A percentile compares a stretch with the other conserved stretches of the same genome.
These are phyloP conservation scores for Lipomyces anomalus DNA, from an alignment of 805 yeast genomes.

Conservation along the genomic window DNA sequence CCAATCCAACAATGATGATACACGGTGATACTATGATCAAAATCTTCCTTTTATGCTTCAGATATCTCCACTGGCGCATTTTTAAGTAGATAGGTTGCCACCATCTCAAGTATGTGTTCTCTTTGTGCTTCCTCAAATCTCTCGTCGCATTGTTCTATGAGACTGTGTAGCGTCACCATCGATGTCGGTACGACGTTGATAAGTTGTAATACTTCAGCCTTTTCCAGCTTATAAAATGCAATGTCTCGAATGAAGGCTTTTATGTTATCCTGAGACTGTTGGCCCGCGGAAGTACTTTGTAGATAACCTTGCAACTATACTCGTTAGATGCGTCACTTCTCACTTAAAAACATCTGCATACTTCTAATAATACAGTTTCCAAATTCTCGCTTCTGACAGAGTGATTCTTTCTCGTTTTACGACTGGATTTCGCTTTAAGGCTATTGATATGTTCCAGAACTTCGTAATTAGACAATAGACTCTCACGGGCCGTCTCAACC, in stretches of 20 bases:
- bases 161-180: slow-evolving; percentile 68
- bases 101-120: slow-evolving; percentile 50
- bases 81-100: slow-evolving; percentile 49
- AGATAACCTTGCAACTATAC: slow-evolving; percentile 35
- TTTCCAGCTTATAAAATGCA: slow-evolving; percentile 51
- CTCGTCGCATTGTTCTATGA: slow-evolving; percentile 89
- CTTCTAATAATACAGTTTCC: slow-evolving; percentile 28
- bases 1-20: not conserved
- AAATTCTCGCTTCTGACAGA: slow-evolving; percentile 25
- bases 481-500: slow-evolving; percentile 48
- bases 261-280: slow-evolving; percentile 34
- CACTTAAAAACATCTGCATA: slow-evolving; percentile 28
- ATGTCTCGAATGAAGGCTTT: slow-evolving; percentile 42
- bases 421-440: slow-evolving; percentile 35
- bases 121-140: slow-evolving; percentile 68
- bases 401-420: slow-evolving; percentile 25
- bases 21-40: not conserved
- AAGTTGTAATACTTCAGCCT: slow-evolving; percentile 78
- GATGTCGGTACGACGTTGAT: slow-evolving; percentile 75
- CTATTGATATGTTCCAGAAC: slow-evolving; percentile 51
- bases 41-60: not conserved
- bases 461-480: slow-evolving; percentile 60
- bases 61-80: not conserved
- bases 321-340: not conserved
- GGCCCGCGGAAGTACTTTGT: slow-evolving; percentile 34